Evolutionary conservation across 192 early-diverging fungal genomes (phyloP).

Genomic region (Backusella mclennaniae): DNA sequence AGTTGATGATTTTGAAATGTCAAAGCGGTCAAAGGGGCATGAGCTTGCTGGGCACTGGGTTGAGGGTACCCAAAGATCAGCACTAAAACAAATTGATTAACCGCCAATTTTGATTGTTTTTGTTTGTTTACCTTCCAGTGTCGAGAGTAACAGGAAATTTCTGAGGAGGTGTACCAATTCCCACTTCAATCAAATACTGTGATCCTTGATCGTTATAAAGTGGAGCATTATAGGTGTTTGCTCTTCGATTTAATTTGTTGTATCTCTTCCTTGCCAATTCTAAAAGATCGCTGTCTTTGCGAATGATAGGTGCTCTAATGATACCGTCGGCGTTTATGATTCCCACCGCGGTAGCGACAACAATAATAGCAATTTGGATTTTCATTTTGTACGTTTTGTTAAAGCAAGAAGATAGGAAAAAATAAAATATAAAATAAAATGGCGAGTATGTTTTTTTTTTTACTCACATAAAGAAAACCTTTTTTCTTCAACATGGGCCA

Average conservation of each 20-base stretch:
- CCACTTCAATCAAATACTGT: constrained; percentile 34
- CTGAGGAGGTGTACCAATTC: constrained; percentile 30
- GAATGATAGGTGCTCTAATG: constrained; percentile 26
- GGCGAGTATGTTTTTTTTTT: background rate
- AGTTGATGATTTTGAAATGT: constrained; percentile 22
- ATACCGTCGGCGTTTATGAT: constrained; percentile 6
- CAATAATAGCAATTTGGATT: background rate
- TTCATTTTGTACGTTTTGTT: background rate
- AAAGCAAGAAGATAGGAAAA: background rate
- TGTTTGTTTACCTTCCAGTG: constrained; percentile 33
- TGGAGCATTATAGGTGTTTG: background rate
- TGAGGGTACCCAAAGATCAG: constrained; percentile 37
- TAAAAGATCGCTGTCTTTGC: constrained; percentile 4
- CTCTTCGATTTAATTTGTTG: background rate
- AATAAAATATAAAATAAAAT: background rate
- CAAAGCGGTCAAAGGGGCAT: constrained; percentile 28
- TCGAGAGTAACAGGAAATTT: constrained; percentile 32
- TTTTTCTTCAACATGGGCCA: background rate
- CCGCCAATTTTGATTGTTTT: background rate
- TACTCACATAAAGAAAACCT: background rate
- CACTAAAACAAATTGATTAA: constrained; percentile 14
- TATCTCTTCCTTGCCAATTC: constrained; percentile 12
- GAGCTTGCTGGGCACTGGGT: constrained; percentile 4
- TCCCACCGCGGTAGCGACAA: background rate
- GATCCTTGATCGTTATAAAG: constrained; percentile 37